Percentiles rank a stretch among this genome's conserved stretches.
phyloP scores from a whole-genome alignment of 2,329 filamentous ascomycete species.

The Fusarium algeriense region DNA sequence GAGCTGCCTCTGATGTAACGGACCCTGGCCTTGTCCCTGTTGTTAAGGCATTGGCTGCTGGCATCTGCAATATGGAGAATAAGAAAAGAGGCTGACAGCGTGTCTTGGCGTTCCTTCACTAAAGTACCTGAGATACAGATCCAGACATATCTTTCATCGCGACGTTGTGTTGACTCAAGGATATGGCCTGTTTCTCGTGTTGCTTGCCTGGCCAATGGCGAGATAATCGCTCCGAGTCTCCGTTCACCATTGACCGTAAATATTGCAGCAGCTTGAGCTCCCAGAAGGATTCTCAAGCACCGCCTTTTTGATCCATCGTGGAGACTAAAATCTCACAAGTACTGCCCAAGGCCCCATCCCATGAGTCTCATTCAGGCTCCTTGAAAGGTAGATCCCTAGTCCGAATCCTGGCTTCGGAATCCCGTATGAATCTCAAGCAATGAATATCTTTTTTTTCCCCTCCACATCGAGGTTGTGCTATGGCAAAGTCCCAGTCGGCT shows the following conservation, averaged over 20 bases:
- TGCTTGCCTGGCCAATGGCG: background rate
- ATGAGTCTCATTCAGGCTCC: conserved; percentile 16
- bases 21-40: background rate
- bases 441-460: background rate
- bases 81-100: conserved; percentile 9
- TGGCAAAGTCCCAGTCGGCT: background rate
- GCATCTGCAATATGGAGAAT: background rate
- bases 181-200: background rate
- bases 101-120: background rate
- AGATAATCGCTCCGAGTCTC: conserved; percentile 10
- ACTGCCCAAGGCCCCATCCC: conserved; percentile 32
- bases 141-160: conserved; percentile 1
- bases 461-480: background rate
- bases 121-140: background rate
- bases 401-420: conserved; percentile 9
- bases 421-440: conserved; percentile 2
- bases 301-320: conserved; percentile 14
- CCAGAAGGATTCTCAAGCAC: conserved; percentile 15
- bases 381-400: conserved; percentile 28
- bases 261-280: background rate
- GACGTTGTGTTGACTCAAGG: background rate
- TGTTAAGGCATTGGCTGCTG: conserved; percentile 1
- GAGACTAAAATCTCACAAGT: conserved; percentile 40
- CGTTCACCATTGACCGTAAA: background rate
- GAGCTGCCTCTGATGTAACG: conserved; percentile 22